Percentiles rank a stretch among this genome's conserved stretches.
Evolutionary conservation across 2,329 filamentous ascomycete species (phyloP).

Genomic region (Pseudocercospora macadamiae): DNA sequence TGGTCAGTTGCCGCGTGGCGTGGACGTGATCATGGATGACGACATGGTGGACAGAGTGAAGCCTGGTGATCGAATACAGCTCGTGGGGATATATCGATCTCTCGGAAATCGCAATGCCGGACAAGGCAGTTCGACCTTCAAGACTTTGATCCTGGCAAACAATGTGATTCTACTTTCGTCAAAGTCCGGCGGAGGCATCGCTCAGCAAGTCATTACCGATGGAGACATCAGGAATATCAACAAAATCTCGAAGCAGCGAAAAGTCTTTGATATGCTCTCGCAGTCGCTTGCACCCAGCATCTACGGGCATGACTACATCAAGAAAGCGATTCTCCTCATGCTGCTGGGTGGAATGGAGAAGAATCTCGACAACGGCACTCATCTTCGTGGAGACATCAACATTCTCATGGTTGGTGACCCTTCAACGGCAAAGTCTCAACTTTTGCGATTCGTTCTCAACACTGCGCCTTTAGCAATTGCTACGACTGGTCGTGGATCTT

Average conservation of each 20-base stretch:
- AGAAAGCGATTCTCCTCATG: constrained; percentile 96
- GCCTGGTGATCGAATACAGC: constrained; percentile 91
- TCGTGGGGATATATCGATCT: constrained; percentile 94
- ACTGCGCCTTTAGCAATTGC: constrained; percentile 95
- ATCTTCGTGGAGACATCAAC: constrained; percentile 97
- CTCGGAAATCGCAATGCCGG: constrained; percentile 92
- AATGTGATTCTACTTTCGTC: constrained; percentile 93
- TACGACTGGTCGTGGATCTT: constrained; percentile 91
- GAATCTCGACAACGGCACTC: constrained; percentile 96
- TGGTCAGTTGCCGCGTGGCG: constrained; percentile 89
- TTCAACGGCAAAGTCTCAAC: constrained; percentile 97
- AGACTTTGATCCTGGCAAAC: constrained; percentile 90
- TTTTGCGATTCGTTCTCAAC: constrained; percentile 94
- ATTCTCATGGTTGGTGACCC: constrained; percentile 99
- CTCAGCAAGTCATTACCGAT: constrained; percentile 89
- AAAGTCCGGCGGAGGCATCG: constrained; percentile 92
- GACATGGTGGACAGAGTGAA: constrained; percentile 94
- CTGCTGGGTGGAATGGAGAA: constrained; percentile 96
- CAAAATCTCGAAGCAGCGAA: constrained; percentile 91
- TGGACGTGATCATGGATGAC: constrained; percentile 95
- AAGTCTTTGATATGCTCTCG: constrained; percentile 87
- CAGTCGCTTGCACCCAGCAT: constrained; percentile 96
- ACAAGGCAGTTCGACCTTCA: constrained; percentile 89
- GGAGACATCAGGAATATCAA: constrained; percentile 99
- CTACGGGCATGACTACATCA: constrained; percentile 95